Conservation (phyloP, 2,329 filamentous ascomycete species). For the Xylaria sp. region DNA sequence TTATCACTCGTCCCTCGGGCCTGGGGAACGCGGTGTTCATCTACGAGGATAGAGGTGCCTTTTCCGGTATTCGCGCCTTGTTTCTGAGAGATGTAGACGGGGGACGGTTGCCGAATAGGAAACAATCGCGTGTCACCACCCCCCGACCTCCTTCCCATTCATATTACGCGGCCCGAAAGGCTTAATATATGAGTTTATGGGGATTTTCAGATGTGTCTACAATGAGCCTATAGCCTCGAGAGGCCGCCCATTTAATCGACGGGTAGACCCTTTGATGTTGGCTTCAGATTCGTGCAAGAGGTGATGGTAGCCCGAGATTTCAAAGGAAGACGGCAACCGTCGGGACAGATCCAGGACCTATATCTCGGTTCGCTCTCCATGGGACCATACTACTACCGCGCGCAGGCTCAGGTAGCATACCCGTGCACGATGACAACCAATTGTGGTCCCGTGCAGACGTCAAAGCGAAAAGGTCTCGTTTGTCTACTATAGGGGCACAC, state of each 20-base stretch:
- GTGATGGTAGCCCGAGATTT: background rate
- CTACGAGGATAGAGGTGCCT: constrained; percentile 10
- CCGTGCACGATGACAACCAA: background rate
- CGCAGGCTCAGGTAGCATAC: background rate
- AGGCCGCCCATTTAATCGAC: constrained; percentile 33
- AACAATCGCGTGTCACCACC: constrained; percentile 27
- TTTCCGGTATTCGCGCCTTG: constrained; percentile 17
- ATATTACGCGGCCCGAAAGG: constrained; percentile 29
- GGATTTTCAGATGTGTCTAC: constrained; percentile 6
- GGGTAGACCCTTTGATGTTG: constrained; percentile 12
- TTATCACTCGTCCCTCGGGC: background rate
- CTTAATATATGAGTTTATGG: constrained; percentile 28
- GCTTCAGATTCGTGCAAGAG: constrained; percentile 4
- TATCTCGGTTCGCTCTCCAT: background rate
- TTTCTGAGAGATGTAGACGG: constrained; percentile 14
- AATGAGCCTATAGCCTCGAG: constrained; percentile 31
- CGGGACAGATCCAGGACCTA: background rate
- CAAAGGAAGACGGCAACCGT: background rate
- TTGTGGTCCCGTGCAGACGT: constrained; percentile 3
- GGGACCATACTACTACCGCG: background rate
- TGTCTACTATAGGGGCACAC: background rate
- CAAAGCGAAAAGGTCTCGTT: constrained; percentile 9
- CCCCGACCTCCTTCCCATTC: constrained; percentile 20
- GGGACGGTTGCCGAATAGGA: constrained; percentile 31
- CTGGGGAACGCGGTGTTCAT: background rate